Evolutionary conservation across 75 land plant species (phyloP), one percentile per base, ranked within the genome.

Genomic region (Ceratopteris richardii): DNA sequence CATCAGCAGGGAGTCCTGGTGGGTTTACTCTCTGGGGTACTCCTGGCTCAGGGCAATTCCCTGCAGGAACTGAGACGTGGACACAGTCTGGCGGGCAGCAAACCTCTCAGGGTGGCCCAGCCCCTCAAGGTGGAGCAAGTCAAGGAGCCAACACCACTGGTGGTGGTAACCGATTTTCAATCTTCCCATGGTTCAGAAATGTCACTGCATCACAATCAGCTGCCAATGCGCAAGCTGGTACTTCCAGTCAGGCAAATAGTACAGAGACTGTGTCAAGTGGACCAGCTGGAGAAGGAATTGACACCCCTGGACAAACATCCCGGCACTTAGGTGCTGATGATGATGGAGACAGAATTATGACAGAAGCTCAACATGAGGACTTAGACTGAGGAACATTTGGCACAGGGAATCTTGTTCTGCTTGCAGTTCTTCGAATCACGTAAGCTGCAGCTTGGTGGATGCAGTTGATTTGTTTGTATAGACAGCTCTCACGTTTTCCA

Each of bases 11-110:
- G 29, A 42, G 51, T 11, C 31, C 68, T 0, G 70, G 63, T 51
- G 70, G 63, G 0, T 69, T 69, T 57, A 62, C 72, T 30, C 22
- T 54, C 14, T 69, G 67, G 72, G 72, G 66, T n/a, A 40, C 51
- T 0, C 72, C 66, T 1, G 52, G 54, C 9, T 7, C 16, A 29
- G 60, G 31, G 14, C 39, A 22, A 5, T 14, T 23, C 0, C 20
- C 39, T 29, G 29, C 10, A 19, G 29, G 47, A 19, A 29, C 14
- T 21, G 44, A 16, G 20, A 24, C 19, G 26, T 19, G 25, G 43
- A 18, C 47, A 14, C 16, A 28, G 18, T 4, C 47, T 19, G 29
- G 28, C 1, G n/a, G 31, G 47, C 4, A 22, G 0, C 25, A 11
- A 1, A 23, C 24, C 7, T n/a, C 25, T 22, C 30, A 28, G 18